Evolutionary conservation across 2,329 filamentous ascomycete species (phyloP).

Genomic region (Escovopsis sp.): DNA sequence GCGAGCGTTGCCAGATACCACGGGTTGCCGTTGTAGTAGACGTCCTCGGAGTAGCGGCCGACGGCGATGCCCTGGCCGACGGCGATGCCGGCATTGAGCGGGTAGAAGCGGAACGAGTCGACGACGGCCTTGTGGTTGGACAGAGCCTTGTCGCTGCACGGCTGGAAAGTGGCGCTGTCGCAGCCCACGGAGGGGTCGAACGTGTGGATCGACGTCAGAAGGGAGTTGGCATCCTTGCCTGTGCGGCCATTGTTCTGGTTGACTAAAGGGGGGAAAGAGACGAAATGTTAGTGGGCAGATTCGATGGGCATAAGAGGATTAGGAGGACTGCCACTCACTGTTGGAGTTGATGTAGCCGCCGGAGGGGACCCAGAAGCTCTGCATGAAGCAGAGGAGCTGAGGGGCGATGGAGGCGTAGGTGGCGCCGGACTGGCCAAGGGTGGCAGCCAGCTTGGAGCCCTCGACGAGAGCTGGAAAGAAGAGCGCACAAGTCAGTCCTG

Average conservation of each 20-base stretch:
- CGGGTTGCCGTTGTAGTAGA: slow-evolving; percentile 64
- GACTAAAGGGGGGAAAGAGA: slow-evolving; percentile 18
- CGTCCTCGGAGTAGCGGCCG: slow-evolving; percentile 56
- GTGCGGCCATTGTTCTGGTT: slow-evolving; percentile 44
- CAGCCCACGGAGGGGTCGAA: slow-evolving; percentile 55
- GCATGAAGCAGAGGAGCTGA: slow-evolving; percentile 56
- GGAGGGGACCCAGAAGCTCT: slow-evolving; percentile 53
- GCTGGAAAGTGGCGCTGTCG: slow-evolving; percentile 60
- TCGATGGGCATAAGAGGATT: background rate
- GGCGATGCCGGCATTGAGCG: slow-evolving; percentile 50
- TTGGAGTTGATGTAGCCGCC: slow-evolving; percentile 53
- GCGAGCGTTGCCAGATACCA: slow-evolving; percentile 68
- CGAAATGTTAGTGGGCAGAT: background rate
- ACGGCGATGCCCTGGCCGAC: slow-evolving; percentile 44
- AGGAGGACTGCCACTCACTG: slow-evolving; percentile 18
- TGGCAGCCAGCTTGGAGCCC: slow-evolving; percentile 49
- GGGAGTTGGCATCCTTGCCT: slow-evolving; percentile 57
- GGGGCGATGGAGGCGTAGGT: slow-evolving; percentile 51
- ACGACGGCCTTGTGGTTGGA: slow-evolving; percentile 63
- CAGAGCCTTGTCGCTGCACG: slow-evolving; percentile 53
- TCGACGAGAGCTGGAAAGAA: slow-evolving; percentile 37
- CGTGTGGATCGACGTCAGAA: slow-evolving; percentile 49
- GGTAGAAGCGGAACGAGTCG: slow-evolving; percentile 59
- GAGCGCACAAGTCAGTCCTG: background rate
- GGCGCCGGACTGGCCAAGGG: slow-evolving; percentile 39